These are phyloP conservation scores for Kuraishia molischiana DNA, from an alignment of 805 yeast genomes.

Conservation along the genomic window DNA sequence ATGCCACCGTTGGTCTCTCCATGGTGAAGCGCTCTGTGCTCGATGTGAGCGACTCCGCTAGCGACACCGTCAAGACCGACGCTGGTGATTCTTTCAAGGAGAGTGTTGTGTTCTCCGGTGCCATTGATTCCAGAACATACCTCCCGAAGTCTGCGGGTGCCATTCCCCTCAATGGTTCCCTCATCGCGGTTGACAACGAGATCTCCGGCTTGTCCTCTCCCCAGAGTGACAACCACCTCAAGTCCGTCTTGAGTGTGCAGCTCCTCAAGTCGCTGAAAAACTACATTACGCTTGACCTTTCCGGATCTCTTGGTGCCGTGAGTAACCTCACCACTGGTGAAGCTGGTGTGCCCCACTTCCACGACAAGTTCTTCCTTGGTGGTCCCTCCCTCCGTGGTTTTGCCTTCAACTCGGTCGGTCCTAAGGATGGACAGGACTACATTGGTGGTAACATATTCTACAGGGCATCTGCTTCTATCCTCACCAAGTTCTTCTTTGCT, in stretches of 20 bases:
- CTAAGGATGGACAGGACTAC: constrained; percentile 41
- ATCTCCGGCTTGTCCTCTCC: constrained; percentile 22
- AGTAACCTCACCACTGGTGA: constrained; percentile 23
- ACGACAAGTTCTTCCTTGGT: constrained; percentile 79
- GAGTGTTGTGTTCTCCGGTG: constrained; percentile 33
- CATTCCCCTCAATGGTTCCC: constrained; percentile 37
- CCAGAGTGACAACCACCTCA: constrained; percentile 23
- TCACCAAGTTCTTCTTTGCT: constrained; percentile 48
- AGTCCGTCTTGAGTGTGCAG: constrained; percentile 21
- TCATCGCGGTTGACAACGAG: constrained; percentile 33
- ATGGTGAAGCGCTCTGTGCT: constrained; percentile 46
- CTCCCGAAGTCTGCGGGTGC: constrained; percentile 20
- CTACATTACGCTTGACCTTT: constrained; percentile 37
- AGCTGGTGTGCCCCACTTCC: constrained; percentile 37
- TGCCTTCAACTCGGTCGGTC: constrained; percentile 56
- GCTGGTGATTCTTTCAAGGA: constrained; percentile 59
- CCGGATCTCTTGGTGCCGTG: constrained; percentile 48
- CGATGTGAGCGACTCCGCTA: constrained; percentile 40
- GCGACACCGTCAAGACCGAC: constrained; percentile 43
- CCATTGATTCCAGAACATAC: constrained; percentile 32
- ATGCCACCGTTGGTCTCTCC: constrained; percentile 42
- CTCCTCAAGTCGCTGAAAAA: constrained; percentile 29
- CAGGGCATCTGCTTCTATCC: constrained; percentile 49
- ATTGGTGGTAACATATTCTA: constrained; percentile 60
- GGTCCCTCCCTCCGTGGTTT: constrained; percentile 74